Evolutionary conservation across 2,329 filamentous ascomycete genomes (phyloP).

Genomic region (Fusarium cicatricum): DNA sequence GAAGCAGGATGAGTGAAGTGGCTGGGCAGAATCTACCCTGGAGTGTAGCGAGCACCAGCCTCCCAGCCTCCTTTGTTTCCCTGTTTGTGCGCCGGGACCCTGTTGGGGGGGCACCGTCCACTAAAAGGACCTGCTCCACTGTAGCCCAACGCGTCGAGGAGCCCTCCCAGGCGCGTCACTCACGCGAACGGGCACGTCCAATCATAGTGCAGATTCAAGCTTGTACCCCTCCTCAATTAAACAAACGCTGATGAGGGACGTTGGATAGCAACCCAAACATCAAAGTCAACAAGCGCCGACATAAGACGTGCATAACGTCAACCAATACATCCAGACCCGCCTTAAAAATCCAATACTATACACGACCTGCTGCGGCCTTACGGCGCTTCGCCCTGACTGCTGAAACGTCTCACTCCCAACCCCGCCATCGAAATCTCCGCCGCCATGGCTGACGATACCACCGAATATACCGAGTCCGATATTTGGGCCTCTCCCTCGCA

Average conservation of each 20-base stretch:
- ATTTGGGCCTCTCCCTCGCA: conserved; percentile 57
- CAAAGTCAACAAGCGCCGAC: conserved; percentile 30
- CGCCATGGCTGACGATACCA: conserved; percentile 55
- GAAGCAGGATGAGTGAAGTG: conserved; percentile 36
- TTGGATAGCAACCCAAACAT: conserved; percentile 24
- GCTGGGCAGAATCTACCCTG: conserved; percentile 42
- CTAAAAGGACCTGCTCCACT: conserved; percentile 24
- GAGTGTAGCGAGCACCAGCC: conserved; percentile 28
- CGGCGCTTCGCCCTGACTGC: conserved; percentile 19
- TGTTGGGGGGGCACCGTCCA: conserved; percentile 20
- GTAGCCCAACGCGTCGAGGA: conserved; percentile 29
- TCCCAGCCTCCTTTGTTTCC: conserved; percentile 40
- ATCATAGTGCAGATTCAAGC: conserved; percentile 31
- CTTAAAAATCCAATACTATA: not conserved
- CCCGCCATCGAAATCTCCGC: conserved; percentile 1
- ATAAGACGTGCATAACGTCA: conserved; percentile 16
- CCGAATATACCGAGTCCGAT: conserved; percentile 58
- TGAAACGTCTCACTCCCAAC: conserved; percentile 12
- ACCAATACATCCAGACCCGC: not conserved
- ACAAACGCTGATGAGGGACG: not conserved
- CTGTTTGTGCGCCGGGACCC: conserved; percentile 16
- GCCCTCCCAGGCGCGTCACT: conserved; percentile 40
- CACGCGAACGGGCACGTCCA: conserved; percentile 41
- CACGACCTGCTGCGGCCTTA: conserved; percentile 17
- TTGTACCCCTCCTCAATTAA: conserved; percentile 35